Base-by-base conservation (phyloP, 768 basidiomycete species). In the Clathrus columnatus region DNA sequence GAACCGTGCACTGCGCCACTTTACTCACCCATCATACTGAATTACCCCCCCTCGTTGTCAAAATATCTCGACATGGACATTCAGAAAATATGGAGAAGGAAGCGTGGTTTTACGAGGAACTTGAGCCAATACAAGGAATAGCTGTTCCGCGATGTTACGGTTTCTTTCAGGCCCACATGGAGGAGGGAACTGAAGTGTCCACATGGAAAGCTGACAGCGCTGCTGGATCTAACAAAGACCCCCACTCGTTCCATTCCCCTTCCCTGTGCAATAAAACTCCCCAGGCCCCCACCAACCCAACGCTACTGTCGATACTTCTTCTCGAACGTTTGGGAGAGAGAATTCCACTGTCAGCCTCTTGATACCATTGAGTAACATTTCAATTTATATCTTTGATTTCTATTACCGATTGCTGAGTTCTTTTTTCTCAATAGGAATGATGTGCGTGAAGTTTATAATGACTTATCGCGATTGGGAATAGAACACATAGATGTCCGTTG, bases 101-200 rank as follows among this genome's bases (percentile, higher is more conserved):
- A 30, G 50, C 56, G 8, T 57, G 56, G 56, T 57, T 57, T 23
- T 57, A 57, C 23, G 56, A 57, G 20, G 56, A 57, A 21, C 41
- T 57, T 29, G 51, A 57, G 28, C 30, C 16, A 6, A 8, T 57
- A 17, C 56, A 57, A 30, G 56, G 56, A n/a, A 20, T n/a, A 7
- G 52, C 44, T 5, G 51, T 52, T n/a, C 50, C 56, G 5, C 50
- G 52, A 16, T 57, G 41, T n/a, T 57, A 41, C 45, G 56, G 56
- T 4, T 42, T 53, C 14, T 57, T 42, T 26, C 26, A 20, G 21
- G 24, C 56, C 8, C 29, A 21, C 7, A 32, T 57, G 10, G 23
- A 23, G n/a, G 36, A 36, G n/a, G n/a, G n/a, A n/a, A 4, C 14
- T 20, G 20, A 7, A 23, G 51, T 7, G 23, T n/a, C 41, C n/a